These are phyloP conservation scores for Coemansia sp. DNA, from an alignment of 192 early-diverging fungal genomes.

Conservation along the genomic window DNA sequence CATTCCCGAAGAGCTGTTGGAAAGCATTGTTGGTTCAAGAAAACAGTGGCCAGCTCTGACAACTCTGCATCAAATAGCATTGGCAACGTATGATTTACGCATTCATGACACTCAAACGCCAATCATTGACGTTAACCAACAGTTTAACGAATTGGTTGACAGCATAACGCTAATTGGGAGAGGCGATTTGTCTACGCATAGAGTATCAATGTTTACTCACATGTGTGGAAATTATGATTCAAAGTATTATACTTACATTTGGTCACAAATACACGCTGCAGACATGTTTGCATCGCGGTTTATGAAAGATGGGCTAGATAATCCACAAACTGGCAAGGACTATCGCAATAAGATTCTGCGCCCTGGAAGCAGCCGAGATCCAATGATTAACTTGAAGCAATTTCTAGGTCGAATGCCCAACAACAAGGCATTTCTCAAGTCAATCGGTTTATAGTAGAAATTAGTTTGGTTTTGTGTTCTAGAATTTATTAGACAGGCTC, in stretches of 20 bases:
- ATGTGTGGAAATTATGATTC: conserved; percentile 65
- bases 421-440: conserved; percentile 10
- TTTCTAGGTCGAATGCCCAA: conserved; percentile 12
- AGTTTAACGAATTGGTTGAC: conserved; percentile 34
- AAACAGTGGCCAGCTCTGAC: conserved; percentile 63
- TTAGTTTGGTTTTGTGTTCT: neutral
- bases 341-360: conserved; percentile 10
- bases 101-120: conserved; percentile 56
- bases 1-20: conserved; percentile 64
- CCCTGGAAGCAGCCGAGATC: conserved; percentile 5
- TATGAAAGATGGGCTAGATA: conserved; percentile 53
- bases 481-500: neutral
- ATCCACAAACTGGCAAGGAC: conserved; percentile 5
- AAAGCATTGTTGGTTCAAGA: conserved; percentile 58
- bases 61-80: conserved; percentile 64
- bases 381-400: neutral
- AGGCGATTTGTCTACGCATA: conserved; percentile 38
- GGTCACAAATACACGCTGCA: conserved; percentile 69
- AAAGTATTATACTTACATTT: conserved; percentile 69
- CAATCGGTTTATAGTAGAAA: neutral
- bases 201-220: conserved; percentile 54
- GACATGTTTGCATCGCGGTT: conserved; percentile 76
- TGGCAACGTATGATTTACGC: conserved; percentile 63
- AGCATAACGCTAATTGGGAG: neutral
- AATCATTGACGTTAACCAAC: conserved; percentile 20